Evolutionary conservation across 306 rosid genomes (phyloP).

Genomic region (Rubus idaeus): DNA sequence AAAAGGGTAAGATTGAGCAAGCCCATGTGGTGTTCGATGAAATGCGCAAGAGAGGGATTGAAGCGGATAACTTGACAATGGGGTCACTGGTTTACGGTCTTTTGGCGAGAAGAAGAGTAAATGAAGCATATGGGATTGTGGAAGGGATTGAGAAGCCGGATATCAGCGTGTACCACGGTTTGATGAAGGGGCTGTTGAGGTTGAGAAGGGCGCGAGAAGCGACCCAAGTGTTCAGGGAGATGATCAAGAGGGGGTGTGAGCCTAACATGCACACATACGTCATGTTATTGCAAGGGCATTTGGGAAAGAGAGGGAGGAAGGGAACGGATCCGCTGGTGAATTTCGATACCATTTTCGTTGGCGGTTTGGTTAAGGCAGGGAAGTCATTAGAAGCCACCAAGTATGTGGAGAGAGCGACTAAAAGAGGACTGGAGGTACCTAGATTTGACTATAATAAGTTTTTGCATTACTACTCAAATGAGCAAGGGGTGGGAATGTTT

Average conservation of each 20-base stretch:
- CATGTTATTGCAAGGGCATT: conserved; percentile 83
- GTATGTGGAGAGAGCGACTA: conserved; percentile 74
- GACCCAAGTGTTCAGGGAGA: conserved; percentile 74
- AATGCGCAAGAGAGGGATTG: conserved; percentile 62
- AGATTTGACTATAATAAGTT: conserved; percentile 81
- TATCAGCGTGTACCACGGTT: conserved; percentile 58
- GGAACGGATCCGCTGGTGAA: conserved; percentile 71
- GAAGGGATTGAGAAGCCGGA: conserved; percentile 35
- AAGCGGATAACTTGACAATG: conserved; percentile 43
- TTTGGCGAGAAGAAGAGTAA: conserved; percentile 47
- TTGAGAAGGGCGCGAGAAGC: conserved; percentile 69
- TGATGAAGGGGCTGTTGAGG: conserved; percentile 75
- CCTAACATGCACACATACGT: conserved; percentile 75
- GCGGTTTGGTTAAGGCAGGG: conserved; percentile 51
- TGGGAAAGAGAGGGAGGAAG: conserved; percentile 56
- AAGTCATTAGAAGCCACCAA: conserved; percentile 60
- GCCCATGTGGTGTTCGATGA: conserved; percentile 60
- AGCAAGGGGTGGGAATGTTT: conserved; percentile 76
- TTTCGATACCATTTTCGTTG: conserved; percentile 83
- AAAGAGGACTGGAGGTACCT: conserved; percentile 78
- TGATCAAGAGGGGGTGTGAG: conserved; percentile 53
- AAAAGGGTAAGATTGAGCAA: conserved; percentile 46
- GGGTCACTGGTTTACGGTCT: conserved; percentile 62
- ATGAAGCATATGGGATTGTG: conserved; percentile 47
- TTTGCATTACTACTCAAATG: conserved; percentile 72